Base-by-base conservation (phyloP, 164 flowering plant species). In the Vitis rupestris region DNA sequence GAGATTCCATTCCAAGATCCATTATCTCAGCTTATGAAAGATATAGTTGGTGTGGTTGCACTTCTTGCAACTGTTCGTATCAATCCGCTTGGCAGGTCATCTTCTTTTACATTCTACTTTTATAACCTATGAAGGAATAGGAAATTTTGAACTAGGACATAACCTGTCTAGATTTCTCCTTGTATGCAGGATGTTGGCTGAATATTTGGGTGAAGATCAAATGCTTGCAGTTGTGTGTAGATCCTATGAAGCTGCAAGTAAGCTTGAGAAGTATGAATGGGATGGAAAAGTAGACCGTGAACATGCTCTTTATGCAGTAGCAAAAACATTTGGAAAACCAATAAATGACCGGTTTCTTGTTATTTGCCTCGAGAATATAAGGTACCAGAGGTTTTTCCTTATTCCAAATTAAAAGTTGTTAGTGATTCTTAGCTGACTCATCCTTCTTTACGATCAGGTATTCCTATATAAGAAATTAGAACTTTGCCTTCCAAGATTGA, bases 161-260 rank as follows among this genome's bases (percentile, higher is more conserved):
- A 14, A 63, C 30, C n/a, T 49, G 4, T 59, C 23, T 60, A 9
- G 0, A 16, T 56, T 54, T 53, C 8, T 61, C 11, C 44, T 3
- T 59, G 12, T 61, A n/a, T 82, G 67, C 78, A 92, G 97, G 75
- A 71, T 83, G 66, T 71, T 92, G 30, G 75, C 94, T 0, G 84
- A 82, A 47, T 90, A 84, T 76, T 70, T 92, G 77, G 92, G 94
- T 30, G 86, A 84, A 76, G 86, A 88, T 51, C 75, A 78, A 72
- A 85, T 86, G 91, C 84, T 85, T 60, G 90, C 88, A 5, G 66
- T 88, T 54, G 93, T 90, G 8, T 83, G 90, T 74, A 82, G 74
- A 72, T 77, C 90, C 10, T 73, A 70, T 72, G 80, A 59, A 60
- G 75, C 83, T 44, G 84, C 78, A 50, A 29, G 52, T 54, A 60